Base-by-base conservation (phyloP, 1,284 basidiomycete species). In the Thecaphora thlaspeos region DNA sequence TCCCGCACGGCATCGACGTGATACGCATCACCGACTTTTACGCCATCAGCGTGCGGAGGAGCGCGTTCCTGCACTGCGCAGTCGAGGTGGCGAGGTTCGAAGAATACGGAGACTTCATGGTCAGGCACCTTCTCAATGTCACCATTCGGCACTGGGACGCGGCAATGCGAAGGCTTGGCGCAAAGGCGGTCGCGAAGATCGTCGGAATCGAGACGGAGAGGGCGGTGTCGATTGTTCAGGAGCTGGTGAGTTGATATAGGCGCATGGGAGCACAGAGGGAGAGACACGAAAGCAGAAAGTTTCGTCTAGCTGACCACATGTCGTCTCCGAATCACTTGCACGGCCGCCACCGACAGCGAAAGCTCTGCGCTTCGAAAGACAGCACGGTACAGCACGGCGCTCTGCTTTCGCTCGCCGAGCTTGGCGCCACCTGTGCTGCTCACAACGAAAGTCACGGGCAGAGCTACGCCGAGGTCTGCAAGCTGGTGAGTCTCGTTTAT, bases 1-100 rank as follows among this genome's bases (percentile, higher is more conserved):
- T 97, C 75, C 88, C 90, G 37, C 87, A 93, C 78, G 95, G 95
- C 1, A 96, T 99, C 55, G 90, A 92, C 70, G 87, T 96, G 17
- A 82, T 99, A 30, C 83, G 86, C 41, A 88, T 89, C 77, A 91
- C 90, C 1, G 95, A 98, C 80, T 98, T 97, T 78, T 95, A 91
- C 79, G 87, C 91, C 18, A 89, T 98, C 43, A 89, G 91, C 61
- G 83, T 92, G 10, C 81, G 90, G 28, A 83, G 88, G 55, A 89
- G 89, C 66, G 87, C 93, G 0, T 97, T 94, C 75, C 80, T 90
- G 7, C 79, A 83, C 4, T 90, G 90, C 42, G 90, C 91, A 40
- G 87, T 89, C 30, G 85, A 88, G 62, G 89, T 97, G 18, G 90
- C 92, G 14, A 81, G 83, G 88, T 93, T 75, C 71, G 88, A 83